Conservation (phyloP, 2,329 filamentous ascomycete genomes). For the Penicillium sclerotigenum region DNA sequence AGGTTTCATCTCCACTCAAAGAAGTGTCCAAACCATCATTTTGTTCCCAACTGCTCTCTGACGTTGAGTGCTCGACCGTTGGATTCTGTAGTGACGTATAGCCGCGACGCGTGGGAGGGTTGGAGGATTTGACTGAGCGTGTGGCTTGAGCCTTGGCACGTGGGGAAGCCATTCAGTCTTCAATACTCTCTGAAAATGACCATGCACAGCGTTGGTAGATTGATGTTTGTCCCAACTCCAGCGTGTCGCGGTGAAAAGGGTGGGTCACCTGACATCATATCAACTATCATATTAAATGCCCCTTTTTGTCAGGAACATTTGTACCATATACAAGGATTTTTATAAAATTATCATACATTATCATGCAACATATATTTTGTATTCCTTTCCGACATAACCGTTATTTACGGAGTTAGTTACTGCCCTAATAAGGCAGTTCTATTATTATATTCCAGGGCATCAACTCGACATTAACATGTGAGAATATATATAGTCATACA, state of each 20-base stretch:
- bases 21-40: neutral
- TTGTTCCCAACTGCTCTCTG: neutral
- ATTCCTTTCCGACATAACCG: too few species aligned
- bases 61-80: neutral
- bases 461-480: neutral
- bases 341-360: neutral
- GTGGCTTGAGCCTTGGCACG: neutral
- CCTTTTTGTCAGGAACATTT: conserved; percentile 1
- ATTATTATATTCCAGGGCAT: neutral
- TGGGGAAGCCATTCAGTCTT: conserved; percentile 4
- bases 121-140: neutral
- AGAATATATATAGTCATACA: too few species aligned
- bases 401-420: neutral
- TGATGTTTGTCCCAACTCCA: neutral
- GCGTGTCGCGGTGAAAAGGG: neutral
- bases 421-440: neutral
- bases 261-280: conserved; percentile 7
- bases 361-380: too few species aligned
- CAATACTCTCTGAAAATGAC: neutral
- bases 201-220: neutral
- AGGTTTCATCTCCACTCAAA: conserved; percentile 12
- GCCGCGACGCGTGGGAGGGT: neutral
- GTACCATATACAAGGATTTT: too few species aligned
- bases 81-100: neutral
- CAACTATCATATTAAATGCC: neutral